Percentiles rank a stretch among this genome's conserved stretches.
These are phyloP conservation scores for Murraya paniculata DNA, from an alignment of 345 rosid genomes.

Conservation along the genomic window DNA sequence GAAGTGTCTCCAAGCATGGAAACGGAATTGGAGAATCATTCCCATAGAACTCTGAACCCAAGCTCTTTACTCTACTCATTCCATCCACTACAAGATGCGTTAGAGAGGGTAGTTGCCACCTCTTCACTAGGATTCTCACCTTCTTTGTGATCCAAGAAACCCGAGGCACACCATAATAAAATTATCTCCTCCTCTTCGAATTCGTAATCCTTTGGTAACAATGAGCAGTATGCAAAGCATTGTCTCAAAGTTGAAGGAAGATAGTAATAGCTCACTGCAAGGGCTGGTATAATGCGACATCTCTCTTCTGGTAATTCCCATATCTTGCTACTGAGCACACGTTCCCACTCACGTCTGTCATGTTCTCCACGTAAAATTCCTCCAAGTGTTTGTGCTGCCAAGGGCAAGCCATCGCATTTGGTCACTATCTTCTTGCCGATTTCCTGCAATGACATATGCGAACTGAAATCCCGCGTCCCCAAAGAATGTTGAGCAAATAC, in stretches of 20 bases:
- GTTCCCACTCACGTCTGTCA: neutral
- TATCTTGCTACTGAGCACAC: neutral
- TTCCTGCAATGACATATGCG: neutral
- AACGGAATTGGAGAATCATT: neutral
- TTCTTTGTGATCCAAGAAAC: neutral
- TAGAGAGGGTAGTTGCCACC: neutral
- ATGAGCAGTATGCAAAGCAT: conserved; percentile 10
- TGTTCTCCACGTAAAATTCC: neutral
- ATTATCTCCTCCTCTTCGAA: conserved; percentile 1
- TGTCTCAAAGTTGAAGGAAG: neutral
- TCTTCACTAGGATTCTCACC: too few relatives aligned
- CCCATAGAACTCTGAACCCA: conserved; percentile 8
- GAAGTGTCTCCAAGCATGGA: neutral
- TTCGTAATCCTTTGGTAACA: conserved; percentile 14
- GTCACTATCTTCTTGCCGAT: neutral
- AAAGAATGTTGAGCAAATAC: neutral
- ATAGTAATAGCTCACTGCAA: neutral
- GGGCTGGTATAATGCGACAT: neutral
- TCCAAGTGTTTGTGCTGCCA: neutral
- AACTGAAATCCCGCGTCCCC: neutral
- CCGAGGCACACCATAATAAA: conserved; percentile 8
- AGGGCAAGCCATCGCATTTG: conserved; percentile 1
- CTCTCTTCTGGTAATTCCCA: neutral
- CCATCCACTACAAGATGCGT: neutral
- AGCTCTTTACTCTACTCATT: neutral